These are phyloP conservation scores for Phyllosticta citriasiana DNA, from an alignment of 2,329 filamentous ascomycete species.

Conservation along the genomic window DNA sequence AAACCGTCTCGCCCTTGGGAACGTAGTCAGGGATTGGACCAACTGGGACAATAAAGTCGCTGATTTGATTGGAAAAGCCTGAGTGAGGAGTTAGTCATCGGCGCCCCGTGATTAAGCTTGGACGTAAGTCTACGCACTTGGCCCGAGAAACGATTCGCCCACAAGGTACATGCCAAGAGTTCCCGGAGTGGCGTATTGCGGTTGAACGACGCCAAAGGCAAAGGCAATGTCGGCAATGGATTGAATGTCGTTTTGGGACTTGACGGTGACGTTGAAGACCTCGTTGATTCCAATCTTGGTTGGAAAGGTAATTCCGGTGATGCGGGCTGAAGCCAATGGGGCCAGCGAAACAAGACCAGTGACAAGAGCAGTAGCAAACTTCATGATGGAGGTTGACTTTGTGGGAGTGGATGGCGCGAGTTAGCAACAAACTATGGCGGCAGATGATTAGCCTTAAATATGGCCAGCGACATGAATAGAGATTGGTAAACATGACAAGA, in stretches of 20 bases:
- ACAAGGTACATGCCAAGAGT: conserved; percentile 20
- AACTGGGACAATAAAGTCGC: conserved; percentile 18
- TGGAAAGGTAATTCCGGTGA: conserved; percentile 37
- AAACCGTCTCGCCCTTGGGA: conserved; percentile 13
- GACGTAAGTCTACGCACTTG: not conserved
- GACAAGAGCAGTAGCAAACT: conserved; percentile 14
- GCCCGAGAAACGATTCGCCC: not conserved
- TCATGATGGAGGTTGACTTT: conserved; percentile 11
- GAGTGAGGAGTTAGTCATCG: not conserved
- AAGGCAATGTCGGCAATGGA: conserved; percentile 35
- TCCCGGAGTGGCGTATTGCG: conserved; percentile 15
- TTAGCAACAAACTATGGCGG: not conserved
- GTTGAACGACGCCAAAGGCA: conserved; percentile 30
- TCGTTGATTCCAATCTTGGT: conserved; percentile 29
- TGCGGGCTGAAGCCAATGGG: conserved; percentile 27
- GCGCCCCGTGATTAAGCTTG: not conserved
- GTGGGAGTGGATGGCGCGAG: not conserved
- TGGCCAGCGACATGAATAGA: not conserved
- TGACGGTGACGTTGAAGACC: conserved; percentile 30
- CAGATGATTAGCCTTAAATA: not conserved
- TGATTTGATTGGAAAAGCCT: conserved; percentile 15
- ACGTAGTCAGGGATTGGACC: conserved; percentile 13
- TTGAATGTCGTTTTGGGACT: conserved; percentile 36
- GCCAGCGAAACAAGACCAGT: conserved; percentile 12
- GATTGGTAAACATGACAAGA: not conserved